These are phyloP conservation scores for Diaporthe vexans DNA, from an alignment of 2,329 filamentous ascomycete genomes.

Conservation along the genomic window DNA sequence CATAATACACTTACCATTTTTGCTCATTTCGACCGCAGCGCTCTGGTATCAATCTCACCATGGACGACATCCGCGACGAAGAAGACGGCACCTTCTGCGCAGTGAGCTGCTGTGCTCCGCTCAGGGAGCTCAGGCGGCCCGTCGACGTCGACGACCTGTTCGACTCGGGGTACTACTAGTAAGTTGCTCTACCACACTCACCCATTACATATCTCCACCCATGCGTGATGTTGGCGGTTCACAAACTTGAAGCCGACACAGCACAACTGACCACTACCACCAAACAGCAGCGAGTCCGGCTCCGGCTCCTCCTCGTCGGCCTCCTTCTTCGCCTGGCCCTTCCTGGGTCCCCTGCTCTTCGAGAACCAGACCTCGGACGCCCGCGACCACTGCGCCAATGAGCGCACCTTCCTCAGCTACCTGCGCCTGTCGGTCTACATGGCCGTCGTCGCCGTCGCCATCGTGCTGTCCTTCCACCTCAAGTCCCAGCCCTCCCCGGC, in stretches of 20 bases:
- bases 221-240: no score
- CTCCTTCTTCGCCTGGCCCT: constrained; percentile 72
- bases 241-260: no score
- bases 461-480: constrained; percentile 93
- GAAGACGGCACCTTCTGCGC: constrained; percentile 51
- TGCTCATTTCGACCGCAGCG: no score
- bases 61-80: constrained; percentile 48
- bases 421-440: constrained; percentile 91
- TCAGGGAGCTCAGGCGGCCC: constrained; percentile 56
- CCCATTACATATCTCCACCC: neutral
- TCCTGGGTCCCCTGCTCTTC: constrained; percentile 78
- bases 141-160: constrained; percentile 58
- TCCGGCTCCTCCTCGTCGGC: constrained; percentile 34
- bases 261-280: no score
- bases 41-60: neutral
- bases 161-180: constrained; percentile 44
- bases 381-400: constrained; percentile 84
- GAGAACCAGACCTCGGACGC: constrained; percentile 82
- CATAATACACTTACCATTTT: no score
- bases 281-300: constrained; percentile 16
- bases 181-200: neutral
- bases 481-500: constrained; percentile 77
- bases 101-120: constrained; percentile 56
- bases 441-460: constrained; percentile 89
- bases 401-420: constrained; percentile 91